phyloP scores from a whole-genome alignment of 345 rosid species.

The Noccaea caerulescens region DNA sequence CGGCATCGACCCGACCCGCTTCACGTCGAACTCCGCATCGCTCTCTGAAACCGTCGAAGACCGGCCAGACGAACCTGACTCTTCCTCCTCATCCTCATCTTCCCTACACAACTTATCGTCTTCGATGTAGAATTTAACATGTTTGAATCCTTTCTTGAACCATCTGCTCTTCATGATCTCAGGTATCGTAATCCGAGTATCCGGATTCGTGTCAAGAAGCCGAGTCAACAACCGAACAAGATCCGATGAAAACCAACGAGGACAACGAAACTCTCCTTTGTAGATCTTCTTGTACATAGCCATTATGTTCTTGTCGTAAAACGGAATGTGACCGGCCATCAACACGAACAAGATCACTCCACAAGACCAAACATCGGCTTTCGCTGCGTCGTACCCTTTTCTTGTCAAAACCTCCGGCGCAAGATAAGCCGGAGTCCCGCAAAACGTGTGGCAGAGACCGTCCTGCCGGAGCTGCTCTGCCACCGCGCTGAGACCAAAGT shows the following conservation, averaged over 20 bases:
- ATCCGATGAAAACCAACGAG: slow-evolving; percentile 77
- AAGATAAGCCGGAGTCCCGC: slow-evolving; percentile 79
- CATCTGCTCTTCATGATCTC: slow-evolving; percentile 74
- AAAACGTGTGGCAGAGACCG: slow-evolving; percentile 81
- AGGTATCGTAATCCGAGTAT: slow-evolving; percentile 67
- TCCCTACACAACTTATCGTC: slow-evolving; percentile 54
- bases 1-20: slow-evolving; percentile 45
- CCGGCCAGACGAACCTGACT: slow-evolving; percentile 43
- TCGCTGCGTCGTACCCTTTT: slow-evolving; percentile 82
- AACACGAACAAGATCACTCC: slow-evolving; percentile 84
- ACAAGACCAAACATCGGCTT: slow-evolving; percentile 90
- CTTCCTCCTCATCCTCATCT: slow-evolving; percentile 49
- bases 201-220: slow-evolving; percentile 79
- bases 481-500: slow-evolving; percentile 86
- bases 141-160: slow-evolving; percentile 76
- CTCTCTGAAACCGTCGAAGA: slow-evolving; percentile 60
- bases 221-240: slow-evolving; percentile 55
- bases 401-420: slow-evolving; percentile 85
- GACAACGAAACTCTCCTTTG: slow-evolving; percentile 73
- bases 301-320: slow-evolving; percentile 78
- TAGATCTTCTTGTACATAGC: slow-evolving; percentile 79
- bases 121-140: slow-evolving; percentile 63
- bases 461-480: slow-evolving; percentile 72
- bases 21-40: slow-evolving; percentile 49
- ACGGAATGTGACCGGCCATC: slow-evolving; percentile 77